Evolutionary conservation across 805 yeast genomes (phyloP), one percentile per base, ranked within the genome.

Genomic region (Metschnikowia reukaufii): DNA sequence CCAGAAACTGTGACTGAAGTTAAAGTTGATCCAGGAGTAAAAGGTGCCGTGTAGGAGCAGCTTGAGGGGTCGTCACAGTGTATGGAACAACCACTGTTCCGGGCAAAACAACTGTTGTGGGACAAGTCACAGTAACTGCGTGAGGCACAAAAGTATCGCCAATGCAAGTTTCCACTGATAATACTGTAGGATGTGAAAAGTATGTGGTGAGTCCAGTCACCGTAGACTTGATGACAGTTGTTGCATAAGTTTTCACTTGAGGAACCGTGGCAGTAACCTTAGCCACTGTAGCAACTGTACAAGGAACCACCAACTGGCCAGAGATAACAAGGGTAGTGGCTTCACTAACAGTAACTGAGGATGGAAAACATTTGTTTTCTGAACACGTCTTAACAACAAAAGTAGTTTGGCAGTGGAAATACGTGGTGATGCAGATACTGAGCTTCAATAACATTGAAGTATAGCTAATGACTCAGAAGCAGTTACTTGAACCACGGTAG

Each of bases 161-260:
- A 19, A 42, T 35, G 56, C 73, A 68, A 30, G 64, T 66, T 44
- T 66, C 67, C 46, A 69, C 50, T 45, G 65, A 61, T 39, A 68
- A 38, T 36, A 62, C 59, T 42, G 74, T 69, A 33, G 65, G 46
- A 36, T 48, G 54, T 50, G 74, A 72, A 54, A 71, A 68, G 66
- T 60, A 67, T 50, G 73, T 69, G 55, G 64, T 57, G 62, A 56
- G 68, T 49, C 58, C 70, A 47, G 74, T 68, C 48, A 61, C 63
- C 30, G 70, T 65, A 30, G 66, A 55, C 27, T 39, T 34, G 16
- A 18, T 10, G 7, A 37, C 27, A 6, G 38, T 38, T 35, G 59
- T 52, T 18, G 71, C 61, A 41, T 52, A 58, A 27, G 64, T 52
- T 46, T 8, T 13, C 17, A 35, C 33, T 16, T 23, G 29, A 27